These are phyloP conservation scores for Claviceps capensis DNA, from an alignment of 2,329 filamentous ascomycete species.

Conservation along the genomic window DNA sequence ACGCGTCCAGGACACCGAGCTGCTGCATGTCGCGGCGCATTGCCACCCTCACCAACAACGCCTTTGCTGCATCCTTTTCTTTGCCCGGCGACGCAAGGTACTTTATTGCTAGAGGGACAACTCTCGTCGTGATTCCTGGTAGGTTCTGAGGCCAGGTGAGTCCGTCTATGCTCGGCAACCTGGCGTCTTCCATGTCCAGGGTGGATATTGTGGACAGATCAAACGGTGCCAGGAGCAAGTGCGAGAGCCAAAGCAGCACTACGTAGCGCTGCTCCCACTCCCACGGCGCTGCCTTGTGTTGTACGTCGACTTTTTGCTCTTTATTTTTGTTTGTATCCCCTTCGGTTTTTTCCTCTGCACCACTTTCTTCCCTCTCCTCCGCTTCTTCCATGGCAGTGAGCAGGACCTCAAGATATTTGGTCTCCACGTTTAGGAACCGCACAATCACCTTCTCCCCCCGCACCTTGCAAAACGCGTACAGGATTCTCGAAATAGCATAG, in stretches of 20 bases:
- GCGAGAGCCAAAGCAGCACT: conserved; percentile 74
- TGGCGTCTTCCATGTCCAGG: conserved; percentile 32
- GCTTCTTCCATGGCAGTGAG: conserved; percentile 58
- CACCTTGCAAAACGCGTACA: conserved; percentile 91
- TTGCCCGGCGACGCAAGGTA: conserved; percentile 69
- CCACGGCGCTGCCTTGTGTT: conserved; percentile 24
- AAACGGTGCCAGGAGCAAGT: conserved; percentile 75
- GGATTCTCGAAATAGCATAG: conserved; percentile 59
- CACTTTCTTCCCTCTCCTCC: conserved; percentile 18
- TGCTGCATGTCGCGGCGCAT: conserved; percentile 80
- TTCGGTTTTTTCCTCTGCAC: not conserved
- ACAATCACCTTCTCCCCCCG: conserved; percentile 86
- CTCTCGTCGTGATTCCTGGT: conserved; percentile 55
- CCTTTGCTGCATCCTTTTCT: conserved; percentile 77
- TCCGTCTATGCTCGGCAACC: conserved; percentile 27
- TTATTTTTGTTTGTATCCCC: not conserved
- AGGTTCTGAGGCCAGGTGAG: conserved; percentile 45
- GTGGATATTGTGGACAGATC: conserved; percentile 77
- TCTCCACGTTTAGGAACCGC: conserved; percentile 82
- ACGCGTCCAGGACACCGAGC: conserved; percentile 51
- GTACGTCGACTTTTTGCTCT: not conserved
- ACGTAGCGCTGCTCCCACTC: conserved; percentile 85
- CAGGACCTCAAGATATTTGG: conserved; percentile 69
- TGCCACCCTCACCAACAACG: conserved; percentile 67
- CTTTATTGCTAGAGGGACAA: conserved; percentile 56